Base-by-base conservation (phyloP, 164 flowering plant genomes). In the Piper betle region DNA sequence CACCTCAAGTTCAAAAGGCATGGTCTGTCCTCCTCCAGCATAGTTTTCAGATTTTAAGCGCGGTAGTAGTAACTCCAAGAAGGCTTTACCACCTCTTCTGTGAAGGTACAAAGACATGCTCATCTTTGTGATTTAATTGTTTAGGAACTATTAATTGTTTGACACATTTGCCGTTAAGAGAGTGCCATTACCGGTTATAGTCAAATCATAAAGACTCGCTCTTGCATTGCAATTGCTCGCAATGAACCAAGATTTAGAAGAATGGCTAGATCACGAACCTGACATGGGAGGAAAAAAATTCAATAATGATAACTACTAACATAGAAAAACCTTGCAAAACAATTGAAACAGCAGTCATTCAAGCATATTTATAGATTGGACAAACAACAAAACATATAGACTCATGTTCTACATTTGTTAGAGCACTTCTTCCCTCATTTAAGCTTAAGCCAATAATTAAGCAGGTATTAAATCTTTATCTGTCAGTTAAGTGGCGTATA, bases 1-100 rank as follows among this genome's bases (percentile, higher is more conserved):
- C 57, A 89, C 98, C 96, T 93, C 98, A 57, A 93, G 87, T 68
- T 81, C 88, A 86, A 89, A 93, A 57, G 98, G 96, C 96, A 93
- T 87, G 55, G 79, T 79, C 53, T 80, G 88, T 40, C 77, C 90
- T 72, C 90, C 98, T 72, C 90, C 98, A 72, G 74, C 85, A 62
- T 62, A 57, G 65, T 74, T 78, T 75, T 75, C 78, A 39, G 95
- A 88, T 71, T 83, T 89, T 69, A 93, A 77, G 37, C 98, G 96
- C 63, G 96, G 94, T 78, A 93, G 53, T 73, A 93, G 76, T 58
- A 80, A 66, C 63, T 89, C 94, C 48, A 87, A 71, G 70, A 93
- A 93, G 74, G 90, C 96, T 69, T 87, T 84, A 17, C 94, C 97
- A 60, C 86, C 98, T 75, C 72, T 82, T 33, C 98, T 92, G 60